Evolutionary conservation across 768 basidiomycete species (phyloP), one percentile per base, ranked within the genome.

Genomic region (Mycena floridula): DNA sequence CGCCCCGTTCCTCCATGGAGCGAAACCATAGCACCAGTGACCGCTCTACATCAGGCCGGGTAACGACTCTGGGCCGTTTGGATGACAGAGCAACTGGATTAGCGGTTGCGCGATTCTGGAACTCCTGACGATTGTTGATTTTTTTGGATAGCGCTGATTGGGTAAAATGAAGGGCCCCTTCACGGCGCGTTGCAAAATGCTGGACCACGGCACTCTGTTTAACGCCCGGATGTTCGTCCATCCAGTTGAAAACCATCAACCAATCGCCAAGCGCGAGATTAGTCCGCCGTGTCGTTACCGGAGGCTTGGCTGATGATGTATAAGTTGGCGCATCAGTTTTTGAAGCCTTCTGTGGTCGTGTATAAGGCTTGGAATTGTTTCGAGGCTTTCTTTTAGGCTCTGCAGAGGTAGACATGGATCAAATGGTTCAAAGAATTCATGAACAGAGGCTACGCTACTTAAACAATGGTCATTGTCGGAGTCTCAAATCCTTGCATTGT

Each of bases 21-120:
- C 54, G 46, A 16, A 62, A 43, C 67, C 67, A 70, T 1, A 64
- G 46, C 5, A 52, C 23, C 1, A 69, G 52, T 13, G 37, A 11
- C 21, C 20, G 9, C 37, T 38, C 37, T 11, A 38, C 37, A 11
- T 38, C 37, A 9, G 37, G 37, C 9, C 21, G 37, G 9, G 37
- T 38, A 22, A 38, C 37, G 21, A 38, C 20, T 9, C 21, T 12
- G 37, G 21, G 12, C 11, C 21, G 37, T 21, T 38, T 38, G 11
- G 21, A 38, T 13, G 37, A 38, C 37, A 38, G 21, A 11, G 37
- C 37, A 38, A 11, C 21, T 9, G 21, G 37, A 20, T 42, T 25
- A 9, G 37, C 9, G 9, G 9, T 20, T 6, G 16, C 24, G 25
- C 24, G 40, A 16, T 42, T 25, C 24, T 42, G 18, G 9, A 42